phyloP scores from a whole-genome alignment of 768 basidiomycete genomes.

The Russula dissimulans region DNA sequence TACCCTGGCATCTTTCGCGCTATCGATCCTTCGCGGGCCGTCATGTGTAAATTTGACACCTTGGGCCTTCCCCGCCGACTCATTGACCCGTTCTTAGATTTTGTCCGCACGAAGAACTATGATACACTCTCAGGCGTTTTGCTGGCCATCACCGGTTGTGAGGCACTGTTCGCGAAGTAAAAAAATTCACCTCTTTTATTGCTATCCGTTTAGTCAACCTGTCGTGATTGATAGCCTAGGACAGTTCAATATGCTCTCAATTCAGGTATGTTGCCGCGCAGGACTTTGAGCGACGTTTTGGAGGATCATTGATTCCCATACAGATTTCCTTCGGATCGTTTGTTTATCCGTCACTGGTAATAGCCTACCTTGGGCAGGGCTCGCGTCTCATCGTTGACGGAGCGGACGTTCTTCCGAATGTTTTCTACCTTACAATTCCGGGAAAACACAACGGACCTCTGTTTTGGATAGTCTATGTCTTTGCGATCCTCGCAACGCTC shows the following conservation, averaged over 20 bases:
- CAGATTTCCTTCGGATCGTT: slow-evolving; percentile 43
- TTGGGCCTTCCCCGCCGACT: not conserved
- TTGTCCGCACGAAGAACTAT: slow-evolving; percentile 54
- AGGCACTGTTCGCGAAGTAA: slow-evolving; percentile 60
- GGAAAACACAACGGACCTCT: slow-evolving; percentile 42
- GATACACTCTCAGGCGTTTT: slow-evolving; percentile 55
- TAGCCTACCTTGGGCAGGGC: slow-evolving; percentile 68
- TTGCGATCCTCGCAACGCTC: slow-evolving; percentile 57
- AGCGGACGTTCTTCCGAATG: slow-evolving; percentile 38
- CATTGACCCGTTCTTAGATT: slow-evolving; percentile 32
- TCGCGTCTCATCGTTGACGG: slow-evolving; percentile 48
- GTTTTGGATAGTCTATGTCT: slow-evolving; percentile 59
- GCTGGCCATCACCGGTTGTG: slow-evolving; percentile 60
- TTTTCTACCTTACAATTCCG: slow-evolving; percentile 61
- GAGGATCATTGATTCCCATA: not conserved
- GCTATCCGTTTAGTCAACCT: not conserved
- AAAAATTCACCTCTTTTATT: not conserved
- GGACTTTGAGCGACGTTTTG: not conserved
- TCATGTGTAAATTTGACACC: slow-evolving; percentile 36
- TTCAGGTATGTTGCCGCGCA: slow-evolving; percentile 32
- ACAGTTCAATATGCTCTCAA: slow-evolving; percentile 54
- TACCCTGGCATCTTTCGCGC: slow-evolving; percentile 55
- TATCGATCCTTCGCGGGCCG: slow-evolving; percentile 55
- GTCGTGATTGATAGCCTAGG: slow-evolving; percentile 38
- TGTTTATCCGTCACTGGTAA: slow-evolving; percentile 50